A percentile compares a stretch with the other conserved stretches of the same genome.
Evolutionary conservation across 176 grass and related monocot species (phyloP).

Genomic region (Zea mays): DNA sequence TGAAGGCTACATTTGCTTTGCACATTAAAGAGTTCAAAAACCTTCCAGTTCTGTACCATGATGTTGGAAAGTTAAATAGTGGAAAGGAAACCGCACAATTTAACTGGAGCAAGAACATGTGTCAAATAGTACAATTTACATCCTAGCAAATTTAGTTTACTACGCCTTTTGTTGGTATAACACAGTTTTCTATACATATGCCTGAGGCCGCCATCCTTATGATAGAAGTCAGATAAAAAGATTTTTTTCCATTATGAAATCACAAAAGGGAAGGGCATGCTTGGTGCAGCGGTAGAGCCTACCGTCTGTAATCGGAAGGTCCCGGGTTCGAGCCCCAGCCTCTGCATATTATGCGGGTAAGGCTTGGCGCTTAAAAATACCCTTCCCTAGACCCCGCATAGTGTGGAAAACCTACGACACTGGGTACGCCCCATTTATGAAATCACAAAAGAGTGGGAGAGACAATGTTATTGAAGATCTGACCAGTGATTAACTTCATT

Average conservation of each 20-base stretch:
- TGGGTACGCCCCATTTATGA: neutral
- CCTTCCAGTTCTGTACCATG: neutral
- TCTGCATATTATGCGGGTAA: no score
- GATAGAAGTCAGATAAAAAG: neutral
- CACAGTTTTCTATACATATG: neutral
- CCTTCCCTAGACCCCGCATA: no score
- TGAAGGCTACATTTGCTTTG: constrained; percentile 11
- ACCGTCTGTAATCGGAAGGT: no score
- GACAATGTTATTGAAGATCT: neutral
- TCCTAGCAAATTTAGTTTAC: constrained; percentile 1
- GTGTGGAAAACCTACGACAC: no score
- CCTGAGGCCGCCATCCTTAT: constrained; percentile 3
- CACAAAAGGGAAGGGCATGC: no score
- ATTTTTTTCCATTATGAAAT: neutral
- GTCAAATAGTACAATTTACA: neutral
- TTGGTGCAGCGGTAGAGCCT: no score
- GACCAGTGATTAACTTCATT: constrained; percentile 16
- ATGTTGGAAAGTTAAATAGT: constrained; percentile 4
- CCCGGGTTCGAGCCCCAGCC: no score
- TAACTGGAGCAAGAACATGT: constrained; percentile 10
- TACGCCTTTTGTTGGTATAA: neutral
- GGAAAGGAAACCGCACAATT: neutral
- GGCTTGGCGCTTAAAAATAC: no score
- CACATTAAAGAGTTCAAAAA: neutral
- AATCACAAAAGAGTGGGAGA: neutral